Evolutionary conservation across 495 filamentous ascomycete genomes (phyloP).

Genomic region (Penicillium canescens): DNA sequence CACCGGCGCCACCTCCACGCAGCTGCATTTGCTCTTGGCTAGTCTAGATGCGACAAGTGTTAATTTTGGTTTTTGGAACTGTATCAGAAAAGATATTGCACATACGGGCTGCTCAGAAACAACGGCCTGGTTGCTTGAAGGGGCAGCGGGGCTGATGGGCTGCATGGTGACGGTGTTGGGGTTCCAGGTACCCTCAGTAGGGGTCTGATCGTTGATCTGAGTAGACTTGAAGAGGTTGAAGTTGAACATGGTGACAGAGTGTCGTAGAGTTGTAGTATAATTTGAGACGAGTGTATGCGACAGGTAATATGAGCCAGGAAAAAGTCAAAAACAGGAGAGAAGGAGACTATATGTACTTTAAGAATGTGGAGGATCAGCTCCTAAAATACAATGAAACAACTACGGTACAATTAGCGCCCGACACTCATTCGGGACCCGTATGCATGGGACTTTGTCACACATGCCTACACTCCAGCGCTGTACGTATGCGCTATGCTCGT

Average conservation of each 20-base stretch:
- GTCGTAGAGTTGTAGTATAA: neutral
- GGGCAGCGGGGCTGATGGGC: conserved; percentile 38
- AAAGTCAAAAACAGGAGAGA: neutral
- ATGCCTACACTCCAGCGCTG: neutral
- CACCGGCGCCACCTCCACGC: conserved; percentile 44
- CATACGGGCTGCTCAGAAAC: conserved; percentile 43
- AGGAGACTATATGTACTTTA: conserved; percentile 1
- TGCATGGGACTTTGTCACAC: neutral
- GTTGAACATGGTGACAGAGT: conserved; percentile 35
- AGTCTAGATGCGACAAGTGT: conserved; percentile 15
- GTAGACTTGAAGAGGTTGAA: conserved; percentile 42
- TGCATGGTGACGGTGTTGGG: conserved; percentile 42
- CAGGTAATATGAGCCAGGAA: neutral
- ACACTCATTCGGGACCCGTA: neutral
- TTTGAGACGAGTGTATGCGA: neutral
- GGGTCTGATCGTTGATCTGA: conserved; percentile 26
- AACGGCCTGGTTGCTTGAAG: conserved; percentile 25
- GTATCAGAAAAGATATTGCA: neutral
- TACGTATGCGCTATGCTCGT: no score
- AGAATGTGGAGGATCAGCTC: conserved; percentile 25
- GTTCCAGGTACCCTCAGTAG: conserved; percentile 31
- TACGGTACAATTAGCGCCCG: neutral
- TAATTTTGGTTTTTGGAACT: conserved; percentile 6
- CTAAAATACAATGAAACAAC: conserved; percentile 3
- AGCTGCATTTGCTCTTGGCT: conserved; percentile 42